Conservation (phyloP, 768 basidiomycete genomes). For the Chalciporus chontae region DNA sequence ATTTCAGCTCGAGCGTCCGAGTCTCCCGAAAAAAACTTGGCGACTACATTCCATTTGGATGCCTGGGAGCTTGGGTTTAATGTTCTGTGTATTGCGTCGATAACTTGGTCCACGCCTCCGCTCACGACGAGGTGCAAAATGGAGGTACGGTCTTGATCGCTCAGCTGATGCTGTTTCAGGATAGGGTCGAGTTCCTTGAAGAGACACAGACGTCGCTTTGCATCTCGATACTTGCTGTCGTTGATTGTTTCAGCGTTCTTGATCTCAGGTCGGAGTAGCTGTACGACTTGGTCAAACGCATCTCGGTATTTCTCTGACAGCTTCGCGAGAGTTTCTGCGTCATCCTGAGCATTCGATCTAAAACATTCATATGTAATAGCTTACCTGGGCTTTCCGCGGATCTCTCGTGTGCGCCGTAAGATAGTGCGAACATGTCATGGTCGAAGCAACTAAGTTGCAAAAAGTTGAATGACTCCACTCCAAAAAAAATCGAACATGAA, state of each 20-base stretch:
- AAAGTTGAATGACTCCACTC: neutral
- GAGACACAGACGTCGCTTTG: conserved; percentile 16
- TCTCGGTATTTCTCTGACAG: conserved; percentile 13
- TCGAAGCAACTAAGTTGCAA: conserved; percentile 12
- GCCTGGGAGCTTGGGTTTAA: neutral
- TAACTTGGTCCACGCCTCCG: neutral
- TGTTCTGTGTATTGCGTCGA: neutral
- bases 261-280: neutral
- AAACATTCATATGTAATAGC: neutral
- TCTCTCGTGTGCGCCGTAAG: neutral
- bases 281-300: conserved; percentile 1
- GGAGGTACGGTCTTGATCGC: neutral
- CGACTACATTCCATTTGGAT: neutral
- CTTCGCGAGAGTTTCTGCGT: conserved; percentile 2
- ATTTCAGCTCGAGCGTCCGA: neutral
- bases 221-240: conserved; percentile 1
- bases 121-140: conserved; percentile 5
- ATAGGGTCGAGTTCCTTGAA: conserved; percentile 3
- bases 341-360: neutral
- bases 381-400: conserved; percentile 4
- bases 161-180: neutral
- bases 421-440: conserved; percentile 10
- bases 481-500: neutral
- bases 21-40: neutral
- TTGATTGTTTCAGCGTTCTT: conserved; percentile 2